A percentile compares a stretch with the other conserved stretches of the same genome.
Conservation (phyloP, 352 stramenopile genomes). For the Pythium aphanidermatum region DNA sequence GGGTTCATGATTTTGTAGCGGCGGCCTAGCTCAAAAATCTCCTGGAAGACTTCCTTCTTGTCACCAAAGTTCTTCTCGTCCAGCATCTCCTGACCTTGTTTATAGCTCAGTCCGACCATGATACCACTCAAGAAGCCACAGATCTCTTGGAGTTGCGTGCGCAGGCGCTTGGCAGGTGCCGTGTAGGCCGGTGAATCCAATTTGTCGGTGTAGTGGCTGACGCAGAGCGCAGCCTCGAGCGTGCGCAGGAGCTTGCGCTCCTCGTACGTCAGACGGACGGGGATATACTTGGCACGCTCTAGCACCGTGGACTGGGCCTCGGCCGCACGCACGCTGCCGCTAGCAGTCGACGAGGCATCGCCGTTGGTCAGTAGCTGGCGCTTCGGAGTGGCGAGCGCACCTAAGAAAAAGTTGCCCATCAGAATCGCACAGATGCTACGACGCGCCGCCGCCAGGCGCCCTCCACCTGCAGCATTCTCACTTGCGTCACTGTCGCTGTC, state of each 20-base stretch:
- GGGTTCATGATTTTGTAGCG: conserved; percentile 99
- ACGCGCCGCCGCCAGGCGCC: conserved; percentile 5
- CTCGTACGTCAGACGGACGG: conserved; percentile 92
- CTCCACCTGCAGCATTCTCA: conserved; percentile 30
- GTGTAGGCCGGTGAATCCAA: conserved; percentile 79
- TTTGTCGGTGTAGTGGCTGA: conserved; percentile 93
- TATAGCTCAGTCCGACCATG: conserved; percentile 89
- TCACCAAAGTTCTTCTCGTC: conserved; percentile 89
- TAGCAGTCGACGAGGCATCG: conserved; percentile 4
- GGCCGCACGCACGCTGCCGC: conserved; percentile 14
- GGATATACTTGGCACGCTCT: conserved; percentile 94
- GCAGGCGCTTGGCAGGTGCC: conserved; percentile 69
- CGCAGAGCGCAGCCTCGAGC: conserved; percentile 90
- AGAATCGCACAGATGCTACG: conserved; percentile 89
- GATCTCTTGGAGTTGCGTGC: conserved; percentile 89
- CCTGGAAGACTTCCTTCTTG: conserved; percentile 85
- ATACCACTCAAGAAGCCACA: conserved; percentile 88
- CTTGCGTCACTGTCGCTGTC: conserved; percentile 12
- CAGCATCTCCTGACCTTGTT: conserved; percentile 77
- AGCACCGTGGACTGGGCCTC: conserved; percentile 41
- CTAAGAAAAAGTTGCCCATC: conserved; percentile 83
- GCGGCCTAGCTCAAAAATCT: conserved; percentile 92
- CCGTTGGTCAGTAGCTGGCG: conserved; percentile 1
- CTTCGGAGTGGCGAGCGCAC: conserved; percentile 17
- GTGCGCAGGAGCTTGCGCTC: conserved; percentile 92